phyloP scores from a whole-genome alignment of 179 eudicot genomes.

The Pouteria campechiana region DNA sequence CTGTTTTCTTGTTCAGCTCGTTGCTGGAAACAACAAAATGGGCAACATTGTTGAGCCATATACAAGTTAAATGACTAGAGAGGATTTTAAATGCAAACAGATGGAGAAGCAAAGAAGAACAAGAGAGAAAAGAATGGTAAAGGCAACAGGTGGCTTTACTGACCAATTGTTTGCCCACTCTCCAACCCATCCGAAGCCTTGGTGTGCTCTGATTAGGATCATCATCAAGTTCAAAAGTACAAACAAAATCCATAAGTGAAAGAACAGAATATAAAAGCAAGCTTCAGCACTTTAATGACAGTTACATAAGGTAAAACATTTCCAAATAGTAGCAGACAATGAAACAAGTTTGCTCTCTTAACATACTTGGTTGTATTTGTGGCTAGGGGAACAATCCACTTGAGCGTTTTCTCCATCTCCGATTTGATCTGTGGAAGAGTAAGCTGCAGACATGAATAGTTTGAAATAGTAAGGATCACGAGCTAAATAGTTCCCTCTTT shows the following conservation, averaged over 20 bases:
- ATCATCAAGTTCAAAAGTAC: neutral
- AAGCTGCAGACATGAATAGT: conserved; percentile 29
- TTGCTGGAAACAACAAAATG: conserved; percentile 31
- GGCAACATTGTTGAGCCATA: neutral
- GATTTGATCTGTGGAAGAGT: conserved; percentile 76
- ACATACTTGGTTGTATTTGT: conserved; percentile 79
- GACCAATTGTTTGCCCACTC: conserved; percentile 89
- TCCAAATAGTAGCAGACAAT: neutral
- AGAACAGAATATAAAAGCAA: neutral
- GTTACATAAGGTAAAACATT: neutral
- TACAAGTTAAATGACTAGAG: neutral
- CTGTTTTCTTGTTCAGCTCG: conserved; percentile 50
- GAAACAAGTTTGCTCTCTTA: neutral
- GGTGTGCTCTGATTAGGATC: conserved; percentile 48
- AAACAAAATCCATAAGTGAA: neutral
- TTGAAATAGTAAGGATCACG: no score
- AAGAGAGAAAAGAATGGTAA: neutral
- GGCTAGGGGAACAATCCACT: conserved; percentile 94
- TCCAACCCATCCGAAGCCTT: conserved; percentile 96
- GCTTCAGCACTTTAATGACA: neutral
- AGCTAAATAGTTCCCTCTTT: no score
- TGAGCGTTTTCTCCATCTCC: conserved; percentile 81
- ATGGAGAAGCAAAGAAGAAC: neutral
- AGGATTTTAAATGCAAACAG: no score
- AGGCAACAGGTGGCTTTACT: conserved; percentile 5